phyloP scores from a whole-genome alignment of 2,329 filamentous ascomycete genomes.

The Neoscytalidium dimidiatum region DNA sequence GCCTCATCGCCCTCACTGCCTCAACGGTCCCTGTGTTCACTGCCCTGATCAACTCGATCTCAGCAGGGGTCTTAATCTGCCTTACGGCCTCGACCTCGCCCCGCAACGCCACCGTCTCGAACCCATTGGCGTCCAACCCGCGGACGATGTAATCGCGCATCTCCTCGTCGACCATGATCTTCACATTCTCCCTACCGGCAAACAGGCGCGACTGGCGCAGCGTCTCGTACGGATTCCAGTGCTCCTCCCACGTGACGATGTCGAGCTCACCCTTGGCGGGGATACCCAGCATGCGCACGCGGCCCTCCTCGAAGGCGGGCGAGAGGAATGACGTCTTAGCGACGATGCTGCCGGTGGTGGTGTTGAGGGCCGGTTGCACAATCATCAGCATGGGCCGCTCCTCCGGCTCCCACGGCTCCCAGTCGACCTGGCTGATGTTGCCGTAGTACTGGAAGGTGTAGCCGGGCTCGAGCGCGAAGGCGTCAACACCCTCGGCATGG shows the following conservation, averaged over 20 bases:
- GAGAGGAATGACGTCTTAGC: constrained; percentile 61
- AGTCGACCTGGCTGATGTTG: constrained; percentile 62
- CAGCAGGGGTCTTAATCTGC: constrained; percentile 59
- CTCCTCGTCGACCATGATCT: constrained; percentile 66
- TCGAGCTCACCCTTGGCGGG: constrained; percentile 53
- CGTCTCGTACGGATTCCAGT: constrained; percentile 64
- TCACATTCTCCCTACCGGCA: constrained; percentile 30
- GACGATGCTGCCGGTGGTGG: constrained; percentile 33
- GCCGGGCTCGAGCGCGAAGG: constrained; percentile 64
- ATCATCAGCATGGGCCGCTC: constrained; percentile 66
- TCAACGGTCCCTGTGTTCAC: constrained; percentile 67
- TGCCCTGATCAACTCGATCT: constrained; percentile 59
- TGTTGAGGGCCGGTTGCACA: constrained; percentile 49
- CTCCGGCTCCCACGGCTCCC: constrained; percentile 67
- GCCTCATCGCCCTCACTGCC: constrained; percentile 60
- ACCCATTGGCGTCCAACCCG: constrained; percentile 56
- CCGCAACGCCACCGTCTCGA: constrained; percentile 57
- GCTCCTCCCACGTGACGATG: constrained; percentile 64
- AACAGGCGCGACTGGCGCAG: constrained; percentile 47
- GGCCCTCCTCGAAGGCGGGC: constrained; percentile 62
- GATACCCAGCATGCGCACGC: constrained; percentile 61
- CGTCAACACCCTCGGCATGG: constrained; percentile 53
- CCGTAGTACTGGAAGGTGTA: constrained; percentile 67
- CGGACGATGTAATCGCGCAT: constrained; percentile 65
- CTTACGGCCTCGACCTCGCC: constrained; percentile 59